Evolutionary conservation across 805 yeast species (phyloP).

Genomic region (Pichia manshurica): DNA sequence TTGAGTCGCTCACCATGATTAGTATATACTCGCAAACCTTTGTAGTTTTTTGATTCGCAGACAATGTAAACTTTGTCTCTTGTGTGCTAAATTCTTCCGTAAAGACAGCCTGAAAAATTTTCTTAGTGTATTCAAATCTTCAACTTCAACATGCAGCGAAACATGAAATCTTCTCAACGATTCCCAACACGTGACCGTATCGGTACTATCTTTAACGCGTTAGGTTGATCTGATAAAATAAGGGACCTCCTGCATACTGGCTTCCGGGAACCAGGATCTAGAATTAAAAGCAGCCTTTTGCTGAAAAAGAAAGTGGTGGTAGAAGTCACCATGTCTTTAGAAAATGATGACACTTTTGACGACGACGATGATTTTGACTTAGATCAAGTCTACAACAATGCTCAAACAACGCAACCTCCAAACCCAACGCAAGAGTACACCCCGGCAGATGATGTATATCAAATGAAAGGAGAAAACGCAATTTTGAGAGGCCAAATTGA

Average conservation of each 20-base stretch:
- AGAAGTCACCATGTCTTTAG: conserved; percentile 1
- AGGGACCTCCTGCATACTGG: too few relatives aligned
- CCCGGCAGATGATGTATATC: conserved; percentile 31
- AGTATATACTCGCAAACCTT: too few relatives aligned
- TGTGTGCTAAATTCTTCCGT: too few relatives aligned
- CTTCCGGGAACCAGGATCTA: too few relatives aligned
- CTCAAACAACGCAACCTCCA: conserved; percentile 2
- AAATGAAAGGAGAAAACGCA: conserved; percentile 75
- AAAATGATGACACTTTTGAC: conserved; percentile 7
- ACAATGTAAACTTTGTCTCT: background rate
- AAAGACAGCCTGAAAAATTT: background rate
- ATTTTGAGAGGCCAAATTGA: conserved; percentile 63
- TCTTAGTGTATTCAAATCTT: background rate
- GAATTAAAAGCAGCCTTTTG: too few relatives aligned
- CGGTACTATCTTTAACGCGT: too few relatives aligned
- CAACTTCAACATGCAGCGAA: background rate
- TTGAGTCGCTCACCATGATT: conserved; percentile 42
- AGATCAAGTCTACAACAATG: conserved; percentile 4
- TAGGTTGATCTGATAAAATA: too few relatives aligned
- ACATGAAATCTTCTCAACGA: too few relatives aligned
- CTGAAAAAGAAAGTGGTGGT: too few relatives aligned
- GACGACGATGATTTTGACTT: conserved; percentile 12
- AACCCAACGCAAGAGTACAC: background rate
- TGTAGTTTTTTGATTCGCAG: too few relatives aligned
- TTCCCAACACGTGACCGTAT: too few relatives aligned